Percentiles rank a stretch among this genome's conserved stretches.
These are phyloP conservation scores for Penicillium lividum DNA, from an alignment of 495 filamentous ascomycete genomes.

Conservation along the genomic window DNA sequence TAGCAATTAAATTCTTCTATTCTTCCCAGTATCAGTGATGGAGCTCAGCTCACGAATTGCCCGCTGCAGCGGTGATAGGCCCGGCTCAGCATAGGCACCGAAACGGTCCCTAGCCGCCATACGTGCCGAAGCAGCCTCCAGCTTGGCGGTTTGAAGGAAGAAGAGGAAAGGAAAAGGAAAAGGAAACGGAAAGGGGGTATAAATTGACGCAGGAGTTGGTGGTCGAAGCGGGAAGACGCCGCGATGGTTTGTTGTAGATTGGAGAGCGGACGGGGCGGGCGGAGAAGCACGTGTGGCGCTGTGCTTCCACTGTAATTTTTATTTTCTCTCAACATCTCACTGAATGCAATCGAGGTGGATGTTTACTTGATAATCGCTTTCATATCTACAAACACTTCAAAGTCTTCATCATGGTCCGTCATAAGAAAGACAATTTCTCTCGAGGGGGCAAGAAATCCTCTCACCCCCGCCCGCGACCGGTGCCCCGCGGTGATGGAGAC, in stretches of 20 bases:
- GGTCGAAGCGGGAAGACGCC: slow-evolving; percentile 17
- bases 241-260: slow-evolving; percentile 23
- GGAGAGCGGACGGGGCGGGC: slow-evolving; percentile 19
- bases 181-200: slow-evolving; percentile 12
- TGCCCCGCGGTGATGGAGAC: slow-evolving; percentile 44
- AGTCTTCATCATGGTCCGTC: slow-evolving; percentile 68
- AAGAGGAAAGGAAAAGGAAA: slow-evolving; percentile 6
- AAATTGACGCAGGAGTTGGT: not conserved
- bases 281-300: slow-evolving; percentile 38
- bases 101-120: slow-evolving; percentile 96
- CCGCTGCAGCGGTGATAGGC: slow-evolving; percentile 83
- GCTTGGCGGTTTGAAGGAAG: slow-evolving; percentile 34
- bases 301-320: slow-evolving; percentile 24
- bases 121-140: slow-evolving; percentile 95
- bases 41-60: slow-evolving; percentile 71
- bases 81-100: slow-evolving; percentile 74
- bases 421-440: slow-evolving; percentile 88
- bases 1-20: slow-evolving; percentile 6
- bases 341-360: not conserved
- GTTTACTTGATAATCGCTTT: not conserved
- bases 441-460: slow-evolving; percentile 66
- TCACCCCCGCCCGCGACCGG: slow-evolving; percentile 49
- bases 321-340: slow-evolving; percentile 5
- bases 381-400: not conserved
- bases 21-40: slow-evolving; percentile 11